phyloP scores from a whole-genome alignment of 2,329 filamentous ascomycete species.

The Fusarium musae region DNA sequence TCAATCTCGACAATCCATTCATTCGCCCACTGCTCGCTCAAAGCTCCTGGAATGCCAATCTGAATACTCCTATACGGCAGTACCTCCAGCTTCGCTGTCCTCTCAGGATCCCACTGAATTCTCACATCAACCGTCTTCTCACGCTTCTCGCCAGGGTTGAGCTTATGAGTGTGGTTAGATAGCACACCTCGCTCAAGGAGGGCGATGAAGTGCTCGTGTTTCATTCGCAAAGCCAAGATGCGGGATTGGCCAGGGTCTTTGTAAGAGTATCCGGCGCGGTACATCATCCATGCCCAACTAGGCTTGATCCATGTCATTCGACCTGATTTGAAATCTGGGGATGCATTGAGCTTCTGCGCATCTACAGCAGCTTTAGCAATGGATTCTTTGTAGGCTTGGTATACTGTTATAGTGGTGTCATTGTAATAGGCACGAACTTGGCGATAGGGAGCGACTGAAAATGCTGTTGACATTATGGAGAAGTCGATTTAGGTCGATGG shows the following conservation, averaged over 20 bases:
- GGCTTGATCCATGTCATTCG: constrained; percentile 76
- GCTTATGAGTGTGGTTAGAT: constrained; percentile 41
- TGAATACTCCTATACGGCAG: constrained; percentile 67
- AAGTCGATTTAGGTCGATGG: neutral
- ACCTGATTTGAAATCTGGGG: constrained; percentile 60
- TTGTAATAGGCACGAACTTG: constrained; percentile 65
- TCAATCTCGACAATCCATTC: constrained; percentile 65
- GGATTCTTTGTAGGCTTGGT: constrained; percentile 66
- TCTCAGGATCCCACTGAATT: constrained; percentile 74
- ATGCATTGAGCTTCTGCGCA: constrained; percentile 63
- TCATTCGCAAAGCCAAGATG: constrained; percentile 68
- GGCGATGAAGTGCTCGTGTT: constrained; percentile 59
- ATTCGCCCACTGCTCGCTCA: constrained; percentile 59
- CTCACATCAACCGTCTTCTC: constrained; percentile 54
- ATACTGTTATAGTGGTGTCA: constrained; percentile 65
- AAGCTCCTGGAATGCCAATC: constrained; percentile 64
- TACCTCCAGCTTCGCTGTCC: constrained; percentile 57
- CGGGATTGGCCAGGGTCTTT: constrained; percentile 65
- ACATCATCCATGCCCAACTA: constrained; percentile 72
- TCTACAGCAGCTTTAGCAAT: constrained; percentile 65
- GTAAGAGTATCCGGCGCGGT: constrained; percentile 68
- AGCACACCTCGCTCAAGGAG: constrained; percentile 55
- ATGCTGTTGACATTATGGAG: constrained; percentile 29
- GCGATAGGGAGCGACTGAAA: constrained; percentile 50
- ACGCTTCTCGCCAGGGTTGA: constrained; percentile 22